Evolutionary conservation across 140 eudicot genomes (phyloP).

Genomic region (Anethum foeniculum): DNA sequence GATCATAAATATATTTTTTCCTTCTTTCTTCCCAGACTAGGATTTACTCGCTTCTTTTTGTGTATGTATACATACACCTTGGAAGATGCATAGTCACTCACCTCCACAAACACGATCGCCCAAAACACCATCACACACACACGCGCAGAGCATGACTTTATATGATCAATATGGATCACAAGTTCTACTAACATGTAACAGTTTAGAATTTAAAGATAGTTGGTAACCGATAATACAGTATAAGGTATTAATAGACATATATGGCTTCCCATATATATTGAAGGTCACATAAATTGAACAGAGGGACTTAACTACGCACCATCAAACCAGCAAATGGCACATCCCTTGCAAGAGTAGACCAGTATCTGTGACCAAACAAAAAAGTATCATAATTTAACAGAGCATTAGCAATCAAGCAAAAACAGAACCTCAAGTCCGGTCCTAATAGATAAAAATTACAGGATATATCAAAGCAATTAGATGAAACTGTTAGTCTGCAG

Average conservation of each 20-base stretch:
- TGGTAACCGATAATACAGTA: background rate
- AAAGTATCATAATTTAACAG: background rate
- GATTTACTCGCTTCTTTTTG: background rate
- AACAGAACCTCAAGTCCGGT: background rate
- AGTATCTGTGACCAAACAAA: constrained; percentile 40
- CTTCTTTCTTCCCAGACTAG: background rate
- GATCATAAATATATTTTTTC: background rate
- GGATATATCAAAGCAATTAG: background rate
- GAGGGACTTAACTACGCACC: constrained; percentile 31
- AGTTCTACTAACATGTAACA: background rate
- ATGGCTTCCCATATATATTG: background rate
- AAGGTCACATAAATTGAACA: background rate
- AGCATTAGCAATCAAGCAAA: background rate
- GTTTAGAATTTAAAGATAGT: background rate
- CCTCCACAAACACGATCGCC: background rate
- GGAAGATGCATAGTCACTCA: background rate
- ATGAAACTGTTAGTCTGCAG: background rate
- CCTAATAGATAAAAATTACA: background rate
- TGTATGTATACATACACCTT: background rate
- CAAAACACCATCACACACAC: background rate
- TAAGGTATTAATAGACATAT: background rate
- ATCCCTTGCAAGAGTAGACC: constrained; percentile 96
- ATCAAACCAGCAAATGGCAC: constrained; percentile 96
- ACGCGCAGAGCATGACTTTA: background rate
- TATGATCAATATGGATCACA: background rate